A percentile compares a stretch with the other conserved stretches of the same genome.
Evolutionary conservation across 192 early-diverging fungal genomes (phyloP).

Genomic region (Spinellus fusiger): DNA sequence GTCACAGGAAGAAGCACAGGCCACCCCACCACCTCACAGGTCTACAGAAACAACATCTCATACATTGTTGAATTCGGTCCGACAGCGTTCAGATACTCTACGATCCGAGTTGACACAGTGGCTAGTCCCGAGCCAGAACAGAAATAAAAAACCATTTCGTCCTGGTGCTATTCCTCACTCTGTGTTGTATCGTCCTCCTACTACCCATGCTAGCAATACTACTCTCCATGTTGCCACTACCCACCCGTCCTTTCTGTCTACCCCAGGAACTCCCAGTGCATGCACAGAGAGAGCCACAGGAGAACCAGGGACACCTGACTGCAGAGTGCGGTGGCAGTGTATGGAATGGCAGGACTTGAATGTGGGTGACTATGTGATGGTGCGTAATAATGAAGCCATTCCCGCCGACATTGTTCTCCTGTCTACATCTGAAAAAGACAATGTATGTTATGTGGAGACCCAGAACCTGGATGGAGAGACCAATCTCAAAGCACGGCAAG

Average conservation of each 20-base stretch:
- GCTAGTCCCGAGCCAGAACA: too few species aligned
- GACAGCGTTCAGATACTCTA: constrained; percentile 23
- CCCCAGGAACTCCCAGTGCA: too few species aligned
- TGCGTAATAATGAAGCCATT: constrained; percentile 82
- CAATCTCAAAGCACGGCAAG: constrained; percentile 85
- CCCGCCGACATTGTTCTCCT: constrained; percentile 93
- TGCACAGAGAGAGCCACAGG: constrained; percentile 13
- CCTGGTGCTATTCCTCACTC: constrained; percentile 42
- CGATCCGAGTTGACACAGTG: constrained; percentile 17
- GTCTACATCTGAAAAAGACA: constrained; percentile 76
- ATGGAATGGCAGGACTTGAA: constrained; percentile 78
- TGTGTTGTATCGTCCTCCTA: constrained; percentile 28
- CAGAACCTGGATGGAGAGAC: constrained; percentile 99
- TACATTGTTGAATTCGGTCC: constrained; percentile 12
- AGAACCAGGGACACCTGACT: constrained; percentile 7
- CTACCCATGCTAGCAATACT: background rate
- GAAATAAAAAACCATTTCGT: too few species aligned
- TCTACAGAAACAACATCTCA: background rate
- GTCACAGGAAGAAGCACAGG: background rate
- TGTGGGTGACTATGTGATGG: constrained; percentile 84
- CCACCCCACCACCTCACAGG: background rate
- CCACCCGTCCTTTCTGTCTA: too few species aligned
- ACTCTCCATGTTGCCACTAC: background rate
- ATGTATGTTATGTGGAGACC: constrained; percentile 89
- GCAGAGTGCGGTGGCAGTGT: constrained; percentile 48